A percentile compares a stretch with the other conserved stretches of the same genome.
These are phyloP conservation scores for Debaryomyces sp. DNA, from an alignment of 1,139 yeast species.

Conservation along the genomic window DNA sequence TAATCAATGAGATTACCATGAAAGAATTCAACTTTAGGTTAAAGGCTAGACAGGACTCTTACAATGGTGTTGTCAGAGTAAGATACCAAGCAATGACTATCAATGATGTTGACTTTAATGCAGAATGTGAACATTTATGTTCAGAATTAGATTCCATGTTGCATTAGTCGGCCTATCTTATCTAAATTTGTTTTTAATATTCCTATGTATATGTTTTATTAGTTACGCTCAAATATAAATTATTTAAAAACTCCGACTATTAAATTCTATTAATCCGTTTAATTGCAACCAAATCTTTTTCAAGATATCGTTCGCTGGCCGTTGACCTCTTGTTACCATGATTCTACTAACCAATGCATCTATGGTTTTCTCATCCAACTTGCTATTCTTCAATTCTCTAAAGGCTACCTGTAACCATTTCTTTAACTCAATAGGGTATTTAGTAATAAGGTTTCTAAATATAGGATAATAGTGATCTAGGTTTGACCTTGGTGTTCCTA, in stretches of 20 bases:
- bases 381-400: slow-evolving; percentile 25
- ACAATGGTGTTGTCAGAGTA: slow-evolving; percentile 75
- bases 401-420: slow-evolving; percentile 47
- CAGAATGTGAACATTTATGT: slow-evolving; percentile 64
- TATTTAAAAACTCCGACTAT: slow-evolving; percentile 11
- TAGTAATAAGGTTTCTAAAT: slow-evolving; percentile 54
- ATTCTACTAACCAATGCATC: slow-evolving; percentile 55
- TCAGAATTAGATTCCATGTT: slow-evolving; percentile 44
- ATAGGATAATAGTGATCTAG: slow-evolving; percentile 60
- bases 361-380: slow-evolving; percentile 25
- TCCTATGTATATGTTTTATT: slow-evolving; percentile 5
- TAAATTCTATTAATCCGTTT: slow-evolving; percentile 53
- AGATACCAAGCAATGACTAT: slow-evolving; percentile 69
- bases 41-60: slow-evolving; percentile 81
- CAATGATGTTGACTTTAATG: slow-evolving; percentile 56
- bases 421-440: slow-evolving; percentile 51
- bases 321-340: slow-evolving; percentile 63
- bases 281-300: slow-evolving; percentile 66
- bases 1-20: slow-evolving; percentile 59
- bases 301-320: slow-evolving; percentile 58
- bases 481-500: slow-evolving; percentile 61
- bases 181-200: not conserved
- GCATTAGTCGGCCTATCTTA: not conserved
- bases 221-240: slow-evolving; percentile 1
- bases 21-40: slow-evolving; percentile 73